A percentile compares a stretch with the other conserved stretches of the same genome.
These are phyloP conservation scores for Benincasa hispida DNA, from an alignment of 306 rosid species.

Conservation along the genomic window DNA sequence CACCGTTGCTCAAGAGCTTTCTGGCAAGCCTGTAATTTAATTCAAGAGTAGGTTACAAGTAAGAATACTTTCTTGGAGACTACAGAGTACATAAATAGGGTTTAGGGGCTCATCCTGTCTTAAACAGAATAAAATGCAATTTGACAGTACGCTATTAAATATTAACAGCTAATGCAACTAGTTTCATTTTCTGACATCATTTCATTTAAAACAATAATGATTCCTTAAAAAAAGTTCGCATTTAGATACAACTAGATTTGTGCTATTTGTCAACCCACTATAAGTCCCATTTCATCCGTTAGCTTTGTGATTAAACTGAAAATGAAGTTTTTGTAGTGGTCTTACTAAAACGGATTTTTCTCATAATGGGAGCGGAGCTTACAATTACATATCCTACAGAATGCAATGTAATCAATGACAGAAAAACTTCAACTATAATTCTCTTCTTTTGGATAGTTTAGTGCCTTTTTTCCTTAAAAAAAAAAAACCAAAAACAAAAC, in stretches of 20 bases:
- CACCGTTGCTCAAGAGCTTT: constrained; percentile 42
- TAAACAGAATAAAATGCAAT: background rate
- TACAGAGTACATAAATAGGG: background rate
- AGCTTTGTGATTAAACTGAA: background rate
- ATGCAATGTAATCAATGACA: background rate
- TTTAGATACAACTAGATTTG: background rate
- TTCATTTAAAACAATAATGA: background rate
- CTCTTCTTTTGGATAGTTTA: background rate
- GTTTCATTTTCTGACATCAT: background rate
- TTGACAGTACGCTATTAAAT: background rate
- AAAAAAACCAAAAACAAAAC: too few species aligned
- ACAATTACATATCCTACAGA: background rate
- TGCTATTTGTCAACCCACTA: background rate
- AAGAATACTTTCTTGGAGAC: background rate
- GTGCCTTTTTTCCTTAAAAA: background rate
- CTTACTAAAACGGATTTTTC: background rate
- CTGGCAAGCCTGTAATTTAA: constrained; percentile 48
- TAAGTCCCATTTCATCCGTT: background rate
- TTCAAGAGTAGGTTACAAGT: background rate
- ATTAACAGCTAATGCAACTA: background rate
- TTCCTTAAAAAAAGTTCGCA: background rate
- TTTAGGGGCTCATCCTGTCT: background rate
- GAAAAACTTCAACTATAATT: background rate
- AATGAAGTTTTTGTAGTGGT: background rate
- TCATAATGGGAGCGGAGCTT: background rate